Evolutionary conservation across 192 early-diverging fungal species (phyloP).

Genomic region (Coemansia aciculifera): DNA sequence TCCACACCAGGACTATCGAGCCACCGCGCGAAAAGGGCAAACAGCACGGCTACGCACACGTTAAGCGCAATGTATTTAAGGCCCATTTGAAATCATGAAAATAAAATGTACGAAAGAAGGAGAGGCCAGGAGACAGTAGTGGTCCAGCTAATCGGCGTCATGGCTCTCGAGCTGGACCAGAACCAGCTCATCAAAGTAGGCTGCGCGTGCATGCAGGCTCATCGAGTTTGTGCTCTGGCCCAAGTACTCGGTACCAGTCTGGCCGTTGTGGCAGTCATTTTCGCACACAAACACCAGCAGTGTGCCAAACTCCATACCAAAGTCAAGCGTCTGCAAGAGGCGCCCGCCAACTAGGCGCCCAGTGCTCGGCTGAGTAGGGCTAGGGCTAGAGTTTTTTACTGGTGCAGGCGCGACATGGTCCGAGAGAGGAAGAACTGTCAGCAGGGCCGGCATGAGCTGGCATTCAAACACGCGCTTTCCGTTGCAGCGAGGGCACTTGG

Average conservation of each 20-base stretch:
- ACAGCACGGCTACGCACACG: constrained; percentile 29
- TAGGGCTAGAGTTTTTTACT: too few species aligned
- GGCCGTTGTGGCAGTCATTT: constrained; percentile 69
- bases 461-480: constrained; percentile 79
- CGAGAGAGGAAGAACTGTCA: constrained; percentile 70
- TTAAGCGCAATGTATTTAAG: constrained; percentile 17
- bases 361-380: background rate
- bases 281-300: constrained; percentile 77
- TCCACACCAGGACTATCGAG: background rate
- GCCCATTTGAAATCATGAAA: constrained; percentile 9
- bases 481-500: constrained; percentile 66
- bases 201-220: constrained; percentile 15
- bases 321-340: constrained; percentile 56
- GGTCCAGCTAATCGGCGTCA: constrained; percentile 6
- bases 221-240: constrained; percentile 21
- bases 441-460: constrained; percentile 88
- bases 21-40: constrained; percentile 19
- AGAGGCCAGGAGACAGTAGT: background rate
- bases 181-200: constrained; percentile 44
- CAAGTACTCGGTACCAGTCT: constrained; percentile 30
- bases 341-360: constrained; percentile 23
- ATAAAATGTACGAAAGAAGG: background rate
- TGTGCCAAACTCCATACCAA: constrained; percentile 91
- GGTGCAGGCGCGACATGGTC: constrained; percentile 25
- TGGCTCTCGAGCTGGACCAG: constrained; percentile 45